Evolutionary conservation across 2,329 filamentous ascomycete genomes (phyloP), one percentile per base, ranked within the genome.

Genomic region (Grosmannia huntii): DNA sequence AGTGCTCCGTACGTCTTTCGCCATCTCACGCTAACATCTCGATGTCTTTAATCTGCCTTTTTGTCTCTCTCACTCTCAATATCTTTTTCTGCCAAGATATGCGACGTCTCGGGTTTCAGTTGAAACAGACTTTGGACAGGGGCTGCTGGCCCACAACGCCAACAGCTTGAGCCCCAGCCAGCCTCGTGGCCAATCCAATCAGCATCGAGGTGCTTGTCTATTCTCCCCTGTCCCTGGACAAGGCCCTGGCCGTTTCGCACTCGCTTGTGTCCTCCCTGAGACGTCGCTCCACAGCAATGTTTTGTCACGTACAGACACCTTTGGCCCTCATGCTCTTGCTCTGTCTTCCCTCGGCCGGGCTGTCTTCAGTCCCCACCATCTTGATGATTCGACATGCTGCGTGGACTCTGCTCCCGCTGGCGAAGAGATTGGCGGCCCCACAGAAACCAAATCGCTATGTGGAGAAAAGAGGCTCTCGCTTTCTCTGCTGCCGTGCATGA

Each of bases 91-190:
- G 27, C 44, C 62, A 38, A 25, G 51, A 33, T 25, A 52, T 48
- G 62, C 61, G 62, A 78, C 75, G 66, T 66, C 65, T 70, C 66
- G 64, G 65, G 74, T 77, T 76, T 77, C 75, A 74, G 62, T 65
- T 72, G 71, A 76, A 73, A 76, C 74, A 55, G 66, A 62, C 38
- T 62, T 58, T 53, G 53, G 64, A 61, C 65, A 57, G 61, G 66
- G 68, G 64, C 59, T 64, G 65, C 65, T 62, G 2, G 16, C 49
- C n/a, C 23, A 25, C 54, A 23, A n/a, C 38, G 51, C 53, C 57
- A 55, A 28, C 60, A 60, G 62, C 61, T 57, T 60, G 59, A 59
- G 21, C 62, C 64, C 64, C 66, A 71, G 69, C 64, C 67, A 71
- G 70, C 70, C 69, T 69, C 66, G 69, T 62, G 56, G 55, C 41